Conservation (phyloP, 495 filamentous ascomycete species). For the Penicillium subrubescens region DNA sequence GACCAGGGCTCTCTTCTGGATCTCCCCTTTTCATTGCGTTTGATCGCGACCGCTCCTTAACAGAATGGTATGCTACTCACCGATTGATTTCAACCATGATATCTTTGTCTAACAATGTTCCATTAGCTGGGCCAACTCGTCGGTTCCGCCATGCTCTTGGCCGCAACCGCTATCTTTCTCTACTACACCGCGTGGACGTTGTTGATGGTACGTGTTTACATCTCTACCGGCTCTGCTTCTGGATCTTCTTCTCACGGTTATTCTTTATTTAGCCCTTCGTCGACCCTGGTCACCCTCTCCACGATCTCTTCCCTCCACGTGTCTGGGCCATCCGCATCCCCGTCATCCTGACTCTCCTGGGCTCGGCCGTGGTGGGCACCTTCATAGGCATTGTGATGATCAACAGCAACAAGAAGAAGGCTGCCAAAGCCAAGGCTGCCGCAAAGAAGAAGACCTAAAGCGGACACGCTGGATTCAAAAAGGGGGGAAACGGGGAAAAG, state of each 20-base stretch:
- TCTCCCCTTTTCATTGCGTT: slow-evolving; percentile 6
- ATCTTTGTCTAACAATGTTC: slow-evolving; percentile 3
- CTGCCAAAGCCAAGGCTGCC: slow-evolving; percentile 82
- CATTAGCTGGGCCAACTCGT: slow-evolving; percentile 89
- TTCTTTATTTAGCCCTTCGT: slow-evolving; percentile 80
- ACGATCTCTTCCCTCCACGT: slow-evolving; percentile 93
- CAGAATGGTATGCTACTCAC: slow-evolving; percentile 28
- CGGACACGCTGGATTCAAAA: slow-evolving; percentile 11
- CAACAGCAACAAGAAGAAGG: slow-evolving; percentile 95
- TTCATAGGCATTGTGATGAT: slow-evolving; percentile 99
- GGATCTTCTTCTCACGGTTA: slow-evolving; percentile 10
- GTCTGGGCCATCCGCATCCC: slow-evolving; percentile 99
- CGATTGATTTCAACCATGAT: background rate
- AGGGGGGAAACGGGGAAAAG: background rate
- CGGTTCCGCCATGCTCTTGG: slow-evolving; percentile 96
- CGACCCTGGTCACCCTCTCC: slow-evolving; percentile 88
- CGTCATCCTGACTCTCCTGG: slow-evolving; percentile 91
- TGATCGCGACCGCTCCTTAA: slow-evolving; percentile 16
- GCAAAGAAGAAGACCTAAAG: slow-evolving; percentile 70
- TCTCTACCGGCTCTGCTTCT: background rate
- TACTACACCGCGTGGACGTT: slow-evolving; percentile 99
- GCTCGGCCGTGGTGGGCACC: slow-evolving; percentile 90
- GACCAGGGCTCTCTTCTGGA: background rate
- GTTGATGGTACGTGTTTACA: slow-evolving; percentile 71
- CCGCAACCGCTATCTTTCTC: slow-evolving; percentile 91